Base-by-base conservation (phyloP, 352 stramenopile genomes). In the Globisporangium yorkense region DNA sequence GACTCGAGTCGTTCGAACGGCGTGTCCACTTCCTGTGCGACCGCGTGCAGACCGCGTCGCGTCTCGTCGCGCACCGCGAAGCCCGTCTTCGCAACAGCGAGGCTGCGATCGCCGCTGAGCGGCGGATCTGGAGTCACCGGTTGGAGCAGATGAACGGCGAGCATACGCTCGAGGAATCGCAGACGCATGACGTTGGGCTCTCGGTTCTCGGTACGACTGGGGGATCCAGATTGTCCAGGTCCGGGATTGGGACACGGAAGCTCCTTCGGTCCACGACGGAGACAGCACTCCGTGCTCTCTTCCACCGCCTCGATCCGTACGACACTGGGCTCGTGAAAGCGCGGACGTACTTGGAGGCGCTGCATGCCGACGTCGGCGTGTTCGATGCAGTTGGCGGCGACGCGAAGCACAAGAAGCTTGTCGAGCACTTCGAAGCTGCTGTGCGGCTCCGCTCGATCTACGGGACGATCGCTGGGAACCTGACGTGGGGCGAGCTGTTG, bases 401-500 rank as follows among this genome's bases (percentile, higher is more conserved):
- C 0, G 62, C 57, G 16, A 84, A 71, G 39, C 33, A 65, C 0
- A 55, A 37, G 0, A 73, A 69, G 20, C 65, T 88, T 3, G 57
- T 78, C 7, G 57, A 61, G 9, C 68, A 87, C 21, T 51, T 90
- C 5, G 72, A 87, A 46, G 50, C 54, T 20, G 60, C 48, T 18
- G 50, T 84, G 12, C 61, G 62, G 2, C 63, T 70, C 43, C 55
- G 70, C 13, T 74, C 74, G 7, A 18, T 57, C 10, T 44, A 51
- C 13, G 54, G 56, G 7, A 56, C 49, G 15, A 18, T 69, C 9
- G 29, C 62, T 7, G 71, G 69, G 0, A 85, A 67, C 6, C 56
- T 88, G 27, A 90, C 80, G n/a, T 92, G 82, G 82, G 82, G 82
- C 31, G 80, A 92, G 59, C 75, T 92, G 39, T 21, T 92, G 58